These are phyloP conservation scores for Chytriomyces confervae DNA, from an alignment of 192 early-diverging fungal species.

Conservation along the genomic window DNA sequence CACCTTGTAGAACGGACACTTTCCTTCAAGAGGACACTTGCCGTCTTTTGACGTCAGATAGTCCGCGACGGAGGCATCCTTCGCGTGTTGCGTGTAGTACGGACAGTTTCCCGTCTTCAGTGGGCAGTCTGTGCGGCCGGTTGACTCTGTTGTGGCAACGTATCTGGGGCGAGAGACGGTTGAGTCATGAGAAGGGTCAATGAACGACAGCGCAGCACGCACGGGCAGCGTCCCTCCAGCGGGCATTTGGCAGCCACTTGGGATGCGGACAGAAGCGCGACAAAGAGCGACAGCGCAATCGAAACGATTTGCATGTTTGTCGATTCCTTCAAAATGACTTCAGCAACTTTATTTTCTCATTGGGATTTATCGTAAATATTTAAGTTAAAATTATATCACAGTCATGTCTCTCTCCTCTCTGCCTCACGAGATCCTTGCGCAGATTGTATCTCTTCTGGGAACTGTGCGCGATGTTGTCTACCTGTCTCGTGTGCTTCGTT, in stretches of 20 bases:
- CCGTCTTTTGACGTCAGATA: conserved; percentile 10
- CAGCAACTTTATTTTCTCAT: too few relatives aligned
- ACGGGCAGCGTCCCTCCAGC: conserved; percentile 6
- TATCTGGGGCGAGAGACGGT: neutral
- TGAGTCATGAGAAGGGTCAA: neutral
- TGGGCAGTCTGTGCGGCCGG: conserved; percentile 6
- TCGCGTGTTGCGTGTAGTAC: conserved; percentile 13
- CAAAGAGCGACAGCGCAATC: neutral
- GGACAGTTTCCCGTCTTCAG: conserved; percentile 29
- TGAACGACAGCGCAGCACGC: neutral
- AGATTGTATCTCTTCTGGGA: too few relatives aligned
- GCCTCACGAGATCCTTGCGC: too few relatives aligned
- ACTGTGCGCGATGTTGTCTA: too few relatives aligned
- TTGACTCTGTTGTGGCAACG: neutral
- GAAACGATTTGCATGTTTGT: neutral
- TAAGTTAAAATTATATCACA: too few relatives aligned
- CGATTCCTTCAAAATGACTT: neutral
- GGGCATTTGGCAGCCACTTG: neutral
- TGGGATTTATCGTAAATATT: too few relatives aligned
- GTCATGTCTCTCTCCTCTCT: too few relatives aligned
- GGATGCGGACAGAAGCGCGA: neutral
- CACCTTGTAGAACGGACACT: conserved; percentile 28
- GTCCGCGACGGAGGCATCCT: conserved; percentile 8
- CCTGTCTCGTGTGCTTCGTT: too few relatives aligned
- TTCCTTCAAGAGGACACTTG: conserved; percentile 29